Percentiles rank a stretch among this genome's conserved stretches.
These are phyloP conservation scores for Cephalotrichum gorgonifer DNA, from an alignment of 2,329 filamentous ascomycete genomes.

Conservation along the genomic window DNA sequence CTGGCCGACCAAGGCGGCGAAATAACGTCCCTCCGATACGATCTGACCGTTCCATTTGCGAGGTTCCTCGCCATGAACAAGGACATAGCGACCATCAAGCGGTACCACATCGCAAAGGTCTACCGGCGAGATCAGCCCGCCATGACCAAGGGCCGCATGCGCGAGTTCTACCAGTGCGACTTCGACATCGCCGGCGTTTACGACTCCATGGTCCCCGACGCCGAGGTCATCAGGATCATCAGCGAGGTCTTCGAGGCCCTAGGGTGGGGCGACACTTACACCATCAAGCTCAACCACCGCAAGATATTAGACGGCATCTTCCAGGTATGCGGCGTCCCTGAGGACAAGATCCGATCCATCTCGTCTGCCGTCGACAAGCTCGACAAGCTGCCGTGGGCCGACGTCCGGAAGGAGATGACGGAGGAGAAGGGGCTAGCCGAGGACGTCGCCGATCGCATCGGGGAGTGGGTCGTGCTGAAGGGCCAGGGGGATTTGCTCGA, in stretches of 20 bases:
- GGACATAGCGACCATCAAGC: slow-evolving; percentile 72
- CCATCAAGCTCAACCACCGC: slow-evolving; percentile 85
- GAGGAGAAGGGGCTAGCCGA: slow-evolving; percentile 76
- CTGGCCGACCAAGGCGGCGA: slow-evolving; percentile 80
- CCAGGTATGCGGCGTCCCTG: slow-evolving; percentile 78
- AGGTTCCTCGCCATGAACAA: slow-evolving; percentile 90
- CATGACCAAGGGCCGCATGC: slow-evolving; percentile 84
- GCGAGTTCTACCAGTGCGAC: slow-evolving; percentile 96
- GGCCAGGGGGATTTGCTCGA: slow-evolving; percentile 66
- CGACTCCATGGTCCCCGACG: slow-evolving; percentile 86
- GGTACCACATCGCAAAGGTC: slow-evolving; percentile 93
- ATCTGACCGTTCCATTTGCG: slow-evolving; percentile 82
- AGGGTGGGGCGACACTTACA: slow-evolving; percentile 47
- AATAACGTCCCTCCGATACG: slow-evolving; percentile 64
- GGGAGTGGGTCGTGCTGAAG: slow-evolving; percentile 70
- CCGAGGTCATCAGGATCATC: slow-evolving; percentile 76
- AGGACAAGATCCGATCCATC: slow-evolving; percentile 79
- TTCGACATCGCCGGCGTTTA: slow-evolving; percentile 87
- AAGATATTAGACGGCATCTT: slow-evolving; percentile 92
- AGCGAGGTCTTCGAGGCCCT: slow-evolving; percentile 25
- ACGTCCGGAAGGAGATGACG: slow-evolving; percentile 87
- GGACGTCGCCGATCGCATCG: slow-evolving; percentile 76
- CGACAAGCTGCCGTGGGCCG: slow-evolving; percentile 69
- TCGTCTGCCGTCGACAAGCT: slow-evolving; percentile 93
- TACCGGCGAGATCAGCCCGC: slow-evolving; percentile 38